Conservation (phyloP, 768 basidiomycete genomes). For the Heimioporus sp. region DNA sequence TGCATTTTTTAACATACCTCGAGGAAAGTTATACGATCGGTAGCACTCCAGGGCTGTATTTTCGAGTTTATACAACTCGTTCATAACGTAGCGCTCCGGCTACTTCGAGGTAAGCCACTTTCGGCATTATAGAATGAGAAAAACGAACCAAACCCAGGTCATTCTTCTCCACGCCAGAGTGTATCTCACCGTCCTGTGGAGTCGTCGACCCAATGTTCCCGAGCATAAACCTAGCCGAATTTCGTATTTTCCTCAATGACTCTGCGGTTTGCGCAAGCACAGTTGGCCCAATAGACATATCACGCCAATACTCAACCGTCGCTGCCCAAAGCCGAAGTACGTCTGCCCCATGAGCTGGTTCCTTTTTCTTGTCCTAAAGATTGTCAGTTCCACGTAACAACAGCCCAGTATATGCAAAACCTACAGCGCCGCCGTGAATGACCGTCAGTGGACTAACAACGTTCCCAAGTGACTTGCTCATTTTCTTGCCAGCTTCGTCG, state of each 20-base stretch:
- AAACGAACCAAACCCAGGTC: slow-evolving; percentile 64
- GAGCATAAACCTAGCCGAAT: slow-evolving; percentile 81
- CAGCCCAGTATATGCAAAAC: slow-evolving; percentile 16
- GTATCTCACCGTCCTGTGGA: not conserved
- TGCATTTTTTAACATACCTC: slow-evolving; percentile 46
- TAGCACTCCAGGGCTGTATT: slow-evolving; percentile 66
- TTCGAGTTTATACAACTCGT: slow-evolving; percentile 77
- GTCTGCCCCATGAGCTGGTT: slow-evolving; percentile 84
- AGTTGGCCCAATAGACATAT: slow-evolving; percentile 81
- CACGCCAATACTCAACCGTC: slow-evolving; percentile 84
- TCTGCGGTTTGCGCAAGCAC: slow-evolving; percentile 75
- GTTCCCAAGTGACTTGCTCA: slow-evolving; percentile 98
- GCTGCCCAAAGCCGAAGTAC: slow-evolving; percentile 89
- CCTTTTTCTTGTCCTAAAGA: slow-evolving; percentile 58
- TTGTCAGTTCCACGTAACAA: not conserved
- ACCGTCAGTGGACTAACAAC: slow-evolving; percentile 82
- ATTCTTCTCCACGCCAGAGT: slow-evolving; percentile 21
- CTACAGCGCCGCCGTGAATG: slow-evolving; percentile 73
- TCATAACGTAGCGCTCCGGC: slow-evolving; percentile 86
- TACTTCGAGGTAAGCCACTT: slow-evolving; percentile 30
- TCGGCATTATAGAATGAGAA: not conserved
- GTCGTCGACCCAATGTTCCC: slow-evolving; percentile 59
- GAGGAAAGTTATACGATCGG: slow-evolving; percentile 72
- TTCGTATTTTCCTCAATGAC: slow-evolving; percentile 79
- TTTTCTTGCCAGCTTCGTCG: slow-evolving; percentile 84